Percentiles rank a stretch among this genome's conserved stretches.
These are phyloP conservation scores for Trametes hirsuta DNA, from an alignment of 1,284 basidiomycete species.

Conservation along the genomic window DNA sequence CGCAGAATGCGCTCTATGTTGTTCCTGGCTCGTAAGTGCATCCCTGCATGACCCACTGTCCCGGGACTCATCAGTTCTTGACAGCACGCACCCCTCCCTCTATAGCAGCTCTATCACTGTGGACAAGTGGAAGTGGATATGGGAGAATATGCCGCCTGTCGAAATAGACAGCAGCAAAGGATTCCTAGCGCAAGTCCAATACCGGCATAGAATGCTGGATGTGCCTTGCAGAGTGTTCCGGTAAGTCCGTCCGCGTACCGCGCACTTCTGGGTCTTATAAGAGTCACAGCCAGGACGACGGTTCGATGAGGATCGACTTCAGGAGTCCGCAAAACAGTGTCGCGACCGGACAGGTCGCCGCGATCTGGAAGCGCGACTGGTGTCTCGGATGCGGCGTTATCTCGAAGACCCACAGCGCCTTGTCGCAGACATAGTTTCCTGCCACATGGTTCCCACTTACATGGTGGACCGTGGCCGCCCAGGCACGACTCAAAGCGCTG, in stretches of 20 bases:
- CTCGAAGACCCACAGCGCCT: slow-evolving; percentile 13
- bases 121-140: slow-evolving; percentile 76
- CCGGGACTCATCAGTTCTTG: background rate
- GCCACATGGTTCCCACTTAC: background rate
- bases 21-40: slow-evolving; percentile 72
- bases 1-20: slow-evolving; percentile 69
- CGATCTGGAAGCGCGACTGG: slow-evolving; percentile 74
- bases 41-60: background rate
- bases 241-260: slow-evolving; percentile 26
- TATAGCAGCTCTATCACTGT: slow-evolving; percentile 52
- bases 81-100: slow-evolving; percentile 69
- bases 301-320: slow-evolving; percentile 50
- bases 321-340: slow-evolving; percentile 67
- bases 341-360: slow-evolving; percentile 82
- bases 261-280: background rate
- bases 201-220: slow-evolving; percentile 72
- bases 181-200: slow-evolving; percentile 60
- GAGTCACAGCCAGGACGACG: slow-evolving; percentile 9
- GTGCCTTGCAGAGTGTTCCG: slow-evolving; percentile 50
- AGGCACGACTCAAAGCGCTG: background rate
- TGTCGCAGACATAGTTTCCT: background rate
- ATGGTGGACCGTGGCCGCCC: background rate
- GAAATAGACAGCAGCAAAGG: slow-evolving; percentile 47
- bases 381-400: slow-evolving; percentile 88
- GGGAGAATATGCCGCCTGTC: slow-evolving; percentile 58